A percentile compares a stretch with the other conserved stretches of the same genome.
These are phyloP conservation scores for Fagus sylvatica DNA, from an alignment of 306 rosid species.

Conservation along the genomic window DNA sequence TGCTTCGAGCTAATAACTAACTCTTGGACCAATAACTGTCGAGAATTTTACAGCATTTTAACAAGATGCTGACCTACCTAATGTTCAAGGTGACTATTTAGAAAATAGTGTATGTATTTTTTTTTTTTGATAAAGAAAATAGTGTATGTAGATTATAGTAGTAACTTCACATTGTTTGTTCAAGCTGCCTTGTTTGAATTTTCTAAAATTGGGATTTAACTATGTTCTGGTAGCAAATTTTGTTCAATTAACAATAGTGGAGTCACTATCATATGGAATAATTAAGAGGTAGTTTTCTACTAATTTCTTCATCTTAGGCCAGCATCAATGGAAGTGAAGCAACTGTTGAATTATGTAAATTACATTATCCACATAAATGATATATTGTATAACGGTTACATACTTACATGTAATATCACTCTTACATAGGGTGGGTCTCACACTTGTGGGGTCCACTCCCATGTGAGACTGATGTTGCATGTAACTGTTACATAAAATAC, in stretches of 20 bases:
- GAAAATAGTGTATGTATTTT: no score
- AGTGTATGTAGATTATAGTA: no score
- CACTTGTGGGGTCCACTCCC: no score
- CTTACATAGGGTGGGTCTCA: no score
- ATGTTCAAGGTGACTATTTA: conserved; percentile 9
- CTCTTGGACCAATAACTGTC: conserved; percentile 14
- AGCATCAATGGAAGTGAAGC: background rate
- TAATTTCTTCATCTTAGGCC: background rate
- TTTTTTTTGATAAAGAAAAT: no score
- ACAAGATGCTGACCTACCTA: conserved; percentile 15
- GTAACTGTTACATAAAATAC: no score
- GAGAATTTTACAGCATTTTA: background rate
- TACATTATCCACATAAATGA: background rate
- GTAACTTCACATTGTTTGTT: background rate
- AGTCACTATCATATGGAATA: background rate
- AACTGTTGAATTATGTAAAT: background rate
- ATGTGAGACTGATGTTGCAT: no score
- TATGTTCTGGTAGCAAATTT: background rate
- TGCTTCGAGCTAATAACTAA: conserved; percentile 7
- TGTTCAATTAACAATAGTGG: background rate
- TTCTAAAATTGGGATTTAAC: background rate
- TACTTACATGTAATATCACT: no score
- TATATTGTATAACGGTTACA: no score
- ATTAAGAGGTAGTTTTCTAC: background rate
- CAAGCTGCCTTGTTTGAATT: background rate